Percentiles rank a stretch among this genome's conserved stretches.
Conservation (phyloP, 139 green algal species). For the Diplosphaera chodatii region DNA sequence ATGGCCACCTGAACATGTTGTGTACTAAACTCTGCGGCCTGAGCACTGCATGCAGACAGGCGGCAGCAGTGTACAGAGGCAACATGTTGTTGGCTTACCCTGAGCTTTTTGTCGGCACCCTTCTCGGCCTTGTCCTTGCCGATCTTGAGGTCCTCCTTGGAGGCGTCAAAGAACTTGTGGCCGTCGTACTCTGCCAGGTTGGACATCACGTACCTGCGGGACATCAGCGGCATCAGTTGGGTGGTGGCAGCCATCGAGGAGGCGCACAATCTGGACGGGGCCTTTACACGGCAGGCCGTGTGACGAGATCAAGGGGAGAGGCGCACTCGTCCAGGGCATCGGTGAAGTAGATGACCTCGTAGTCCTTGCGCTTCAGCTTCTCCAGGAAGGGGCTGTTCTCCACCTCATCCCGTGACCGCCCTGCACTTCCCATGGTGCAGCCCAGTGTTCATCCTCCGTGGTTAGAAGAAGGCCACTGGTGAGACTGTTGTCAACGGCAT, state of each 20-base stretch:
- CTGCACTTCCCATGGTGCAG: conserved; percentile 19
- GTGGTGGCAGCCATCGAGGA: no score
- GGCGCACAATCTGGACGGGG: no score
- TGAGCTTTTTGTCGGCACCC: conserved; percentile 69
- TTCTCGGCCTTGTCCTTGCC: conserved; percentile 73
- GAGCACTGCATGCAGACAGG: no score
- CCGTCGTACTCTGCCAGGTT: conserved; percentile 93
- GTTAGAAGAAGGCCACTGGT: no score
- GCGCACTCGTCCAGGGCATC: conserved; percentile 96
- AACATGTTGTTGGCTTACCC: conserved; percentile 4
- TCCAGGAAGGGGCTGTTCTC: conserved; percentile 99
- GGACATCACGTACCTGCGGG: conserved; percentile 91
- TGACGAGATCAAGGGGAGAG: no score
- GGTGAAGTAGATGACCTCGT: conserved; percentile 97
- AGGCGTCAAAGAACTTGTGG: conserved; percentile 86
- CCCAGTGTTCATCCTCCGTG: no score
- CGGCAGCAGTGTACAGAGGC: no score
- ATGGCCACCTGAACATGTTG: no score
- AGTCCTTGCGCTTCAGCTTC: conserved; percentile 91
- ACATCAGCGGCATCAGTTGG: no score
- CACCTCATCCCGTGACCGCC: conserved; percentile 66
- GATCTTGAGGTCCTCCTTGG: conserved; percentile 95
- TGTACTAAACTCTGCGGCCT: no score
- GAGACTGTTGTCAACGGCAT: no score
- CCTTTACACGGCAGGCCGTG: no score